phyloP scores from a whole-genome alignment of 768 basidiomycete species.

The Leccinum fibrillosum region DNA sequence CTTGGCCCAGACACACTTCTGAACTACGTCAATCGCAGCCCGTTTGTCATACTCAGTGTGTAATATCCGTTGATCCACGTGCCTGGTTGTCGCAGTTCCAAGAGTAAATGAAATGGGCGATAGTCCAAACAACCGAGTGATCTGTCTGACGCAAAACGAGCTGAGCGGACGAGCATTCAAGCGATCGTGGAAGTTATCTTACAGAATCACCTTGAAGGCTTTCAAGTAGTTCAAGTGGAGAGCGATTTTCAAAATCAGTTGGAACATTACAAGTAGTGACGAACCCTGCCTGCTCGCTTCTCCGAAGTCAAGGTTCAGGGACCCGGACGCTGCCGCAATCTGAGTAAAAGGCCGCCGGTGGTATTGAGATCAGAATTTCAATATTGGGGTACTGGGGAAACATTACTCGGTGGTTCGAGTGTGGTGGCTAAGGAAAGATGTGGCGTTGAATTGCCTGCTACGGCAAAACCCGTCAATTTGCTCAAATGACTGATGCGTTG shows the following conservation, averaged over 20 bases:
- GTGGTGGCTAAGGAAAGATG: constrained; percentile 11
- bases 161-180: not conserved
- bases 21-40: constrained; percentile 18
- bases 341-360: not conserved
- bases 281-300: not conserved
- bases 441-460: constrained; percentile 23
- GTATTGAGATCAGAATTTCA: not conserved
- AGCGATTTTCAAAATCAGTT: not conserved
- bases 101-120: not conserved
- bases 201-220: not conserved
- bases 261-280: not conserved
- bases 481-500: not conserved
- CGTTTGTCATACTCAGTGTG: constrained; percentile 11
- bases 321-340: not conserved
- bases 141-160: not conserved
- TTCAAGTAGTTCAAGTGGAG: too few relatives aligned
- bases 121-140: not conserved
- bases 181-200: not conserved
- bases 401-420: not conserved
- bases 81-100: constrained; percentile 13
- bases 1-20: constrained; percentile 6
- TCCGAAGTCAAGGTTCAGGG: constrained; percentile 1
- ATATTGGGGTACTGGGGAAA: not conserved
- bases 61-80: constrained; percentile 29
- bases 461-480: not conserved